phyloP scores from a whole-genome alignment of 192 early-diverging fungal species.

The Thamnidium elegans region DNA sequence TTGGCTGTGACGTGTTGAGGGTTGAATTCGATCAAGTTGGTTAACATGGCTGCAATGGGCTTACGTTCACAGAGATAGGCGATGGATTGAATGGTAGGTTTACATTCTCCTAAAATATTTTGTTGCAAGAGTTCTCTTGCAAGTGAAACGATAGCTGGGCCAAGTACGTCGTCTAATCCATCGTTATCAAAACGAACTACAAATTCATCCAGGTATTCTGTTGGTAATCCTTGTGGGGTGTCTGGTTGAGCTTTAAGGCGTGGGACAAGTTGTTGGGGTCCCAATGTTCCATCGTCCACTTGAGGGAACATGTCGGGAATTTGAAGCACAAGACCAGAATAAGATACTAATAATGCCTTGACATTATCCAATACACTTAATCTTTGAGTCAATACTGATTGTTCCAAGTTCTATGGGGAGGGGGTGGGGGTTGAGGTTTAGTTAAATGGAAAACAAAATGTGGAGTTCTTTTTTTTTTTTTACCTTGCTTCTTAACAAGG shows the following conservation, averaged over 20 bases:
- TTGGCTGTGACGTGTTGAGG: slow-evolving; percentile 50
- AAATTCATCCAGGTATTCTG: slow-evolving; percentile 63
- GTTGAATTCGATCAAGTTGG: slow-evolving; percentile 48
- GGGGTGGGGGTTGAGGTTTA: no score
- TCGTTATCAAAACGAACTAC: slow-evolving; percentile 59
- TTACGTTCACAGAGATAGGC: slow-evolving; percentile 31
- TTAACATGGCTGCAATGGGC: neutral
- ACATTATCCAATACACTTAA: slow-evolving; percentile 54
- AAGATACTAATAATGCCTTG: slow-evolving; percentile 71
- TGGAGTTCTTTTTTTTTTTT: no score
- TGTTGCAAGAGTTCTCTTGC: slow-evolving; percentile 41
- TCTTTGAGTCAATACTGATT: slow-evolving; percentile 55
- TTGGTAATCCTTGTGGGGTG: slow-evolving; percentile 59
- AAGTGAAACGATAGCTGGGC: slow-evolving; percentile 49
- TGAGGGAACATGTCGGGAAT: slow-evolving; percentile 91
- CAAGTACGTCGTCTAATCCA: slow-evolving; percentile 59
- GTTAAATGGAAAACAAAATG: slow-evolving; percentile 7
- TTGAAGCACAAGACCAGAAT: slow-evolving; percentile 78
- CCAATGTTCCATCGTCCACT: slow-evolving; percentile 25
- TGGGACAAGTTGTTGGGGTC: slow-evolving; percentile 45
- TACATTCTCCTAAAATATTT: slow-evolving; percentile 51
- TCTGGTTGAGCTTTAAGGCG: slow-evolving; percentile 53
- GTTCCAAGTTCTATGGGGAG: slow-evolving; percentile 55
- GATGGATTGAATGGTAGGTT: slow-evolving; percentile 50
- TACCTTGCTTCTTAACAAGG: slow-evolving; percentile 53